Evolutionary conservation across 768 basidiomycete species (phyloP), one percentile per base, ranked within the genome.

Genomic region (Lactifluus rugatus): DNA sequence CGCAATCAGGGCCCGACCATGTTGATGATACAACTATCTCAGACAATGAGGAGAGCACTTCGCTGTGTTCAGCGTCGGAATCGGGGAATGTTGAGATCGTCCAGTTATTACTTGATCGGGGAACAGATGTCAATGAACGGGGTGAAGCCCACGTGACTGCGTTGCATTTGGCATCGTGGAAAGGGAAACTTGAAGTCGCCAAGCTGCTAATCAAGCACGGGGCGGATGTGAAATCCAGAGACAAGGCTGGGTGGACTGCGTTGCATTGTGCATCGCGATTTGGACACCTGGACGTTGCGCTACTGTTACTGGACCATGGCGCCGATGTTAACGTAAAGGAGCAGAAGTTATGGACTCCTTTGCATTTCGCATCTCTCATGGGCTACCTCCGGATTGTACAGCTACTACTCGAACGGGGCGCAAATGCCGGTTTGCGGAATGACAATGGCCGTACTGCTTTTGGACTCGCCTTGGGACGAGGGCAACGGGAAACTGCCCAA

Each of bases 331-430:
- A 47, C 10, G 34, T 25, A 10, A 42, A 41, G 41, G 2, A 31
- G 8, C n/a, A 14, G 26, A 3, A 31, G 3, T 17, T 16, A 34
- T 13, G 9, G 36, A 47, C 34, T 2, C 19, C 45, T 11, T 37
- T 54, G 13, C 51, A 53, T 23, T 1, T 32, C 28, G 52, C 28
- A 28, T 16, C 42, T 7, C 1, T 0, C 10, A 23, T 31, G 2
- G 14, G 41, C 7, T 3, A 14, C 28, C 17, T 19, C 8, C 26
- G 28, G 39, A 28, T 28, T 5, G 25, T 19, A 7, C 13, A 28
- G n/a, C 37, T 52, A 8, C n/a, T 52, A 41, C 51, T 52, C 3
- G 51, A 52, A 28, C 10, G 51, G 9, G 50, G 50, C n/a, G 50
- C 37, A 51, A 16, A 25, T n/a, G 21, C 26, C 2, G 2, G n/a